Evolutionary conservation across 345 rosid species (phyloP).

Genomic region (Gossypium bickii): DNA sequence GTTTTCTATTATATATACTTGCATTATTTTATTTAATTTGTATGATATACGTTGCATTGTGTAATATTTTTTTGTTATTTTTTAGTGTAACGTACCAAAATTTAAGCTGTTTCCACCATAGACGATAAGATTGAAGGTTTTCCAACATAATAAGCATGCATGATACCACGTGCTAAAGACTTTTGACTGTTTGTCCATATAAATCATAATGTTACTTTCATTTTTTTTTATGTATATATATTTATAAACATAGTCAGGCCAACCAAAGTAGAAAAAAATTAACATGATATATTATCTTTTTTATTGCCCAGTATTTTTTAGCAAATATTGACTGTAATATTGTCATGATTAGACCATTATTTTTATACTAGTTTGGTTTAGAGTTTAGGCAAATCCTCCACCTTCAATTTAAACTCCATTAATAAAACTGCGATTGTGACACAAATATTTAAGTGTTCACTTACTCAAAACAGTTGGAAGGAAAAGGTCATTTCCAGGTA

Average conservation of each 20-base stretch:
- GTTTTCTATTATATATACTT: no score
- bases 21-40: no score
- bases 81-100: neutral
- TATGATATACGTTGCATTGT: neutral
- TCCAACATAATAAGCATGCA: neutral
- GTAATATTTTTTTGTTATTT: neutral
- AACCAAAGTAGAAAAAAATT: neutral
- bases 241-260: conserved; percentile 3
- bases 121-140: neutral
- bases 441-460: neutral
- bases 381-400: neutral
- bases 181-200: neutral
- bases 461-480: neutral
- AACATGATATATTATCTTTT: neutral
- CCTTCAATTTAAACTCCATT: neutral
- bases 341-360: neutral
- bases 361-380: neutral
- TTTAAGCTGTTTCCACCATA: neutral
- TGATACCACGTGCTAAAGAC: neutral
- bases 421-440: neutral
- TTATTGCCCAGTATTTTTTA: neutral
- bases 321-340: neutral
- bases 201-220: neutral
- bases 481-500: neutral
- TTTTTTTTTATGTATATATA: neutral